Evolutionary conservation across 306 rosid genomes (phyloP).

Genomic region (Potentilla sterilis): DNA sequence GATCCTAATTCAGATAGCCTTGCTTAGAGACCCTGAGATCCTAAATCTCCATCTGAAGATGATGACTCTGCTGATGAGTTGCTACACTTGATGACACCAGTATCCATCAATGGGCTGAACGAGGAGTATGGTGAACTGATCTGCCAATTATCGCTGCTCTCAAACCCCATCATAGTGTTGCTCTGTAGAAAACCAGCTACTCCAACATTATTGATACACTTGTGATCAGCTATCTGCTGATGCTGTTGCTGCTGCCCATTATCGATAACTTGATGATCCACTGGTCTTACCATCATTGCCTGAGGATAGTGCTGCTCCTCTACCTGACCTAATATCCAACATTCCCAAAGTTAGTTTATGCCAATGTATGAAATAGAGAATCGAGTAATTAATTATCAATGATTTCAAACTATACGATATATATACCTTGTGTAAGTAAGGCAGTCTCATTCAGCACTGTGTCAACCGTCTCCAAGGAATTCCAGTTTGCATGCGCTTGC

Average conservation of each 20-base stretch:
- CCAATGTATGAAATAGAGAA: not conserved
- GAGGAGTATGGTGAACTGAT: conserved; percentile 18
- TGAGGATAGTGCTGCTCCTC: conserved; percentile 5
- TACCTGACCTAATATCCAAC: conserved; percentile 34
- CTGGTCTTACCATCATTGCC: conserved; percentile 17
- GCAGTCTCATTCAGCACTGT: conserved; percentile 35
- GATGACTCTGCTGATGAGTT: conserved; percentile 29
- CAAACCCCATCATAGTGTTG: conserved; percentile 28
- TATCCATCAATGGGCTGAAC: conserved; percentile 14
- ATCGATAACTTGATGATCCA: conserved; percentile 23
- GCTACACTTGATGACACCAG: conserved; percentile 24
- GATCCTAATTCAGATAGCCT: not conserved
- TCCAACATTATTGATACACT: conserved; percentile 13
- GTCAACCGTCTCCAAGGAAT: conserved; percentile 47
- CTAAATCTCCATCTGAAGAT: conserved; percentile 52
- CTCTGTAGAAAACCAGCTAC: conserved; percentile 5
- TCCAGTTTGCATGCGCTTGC: conserved; percentile 57
- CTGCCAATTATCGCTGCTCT: conserved; percentile 37
- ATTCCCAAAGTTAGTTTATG: not conserved
- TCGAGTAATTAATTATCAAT: not conserved
- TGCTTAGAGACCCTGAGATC: conserved; percentile 29
- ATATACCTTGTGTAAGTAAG: conserved; percentile 56
- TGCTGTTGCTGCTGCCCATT: conserved; percentile 9
- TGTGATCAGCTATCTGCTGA: conserved; percentile 16
- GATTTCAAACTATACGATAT: not conserved